Conservation (phyloP, 371 early-diverging fungal genomes). For the Saksenaea oblongispora region DNA sequence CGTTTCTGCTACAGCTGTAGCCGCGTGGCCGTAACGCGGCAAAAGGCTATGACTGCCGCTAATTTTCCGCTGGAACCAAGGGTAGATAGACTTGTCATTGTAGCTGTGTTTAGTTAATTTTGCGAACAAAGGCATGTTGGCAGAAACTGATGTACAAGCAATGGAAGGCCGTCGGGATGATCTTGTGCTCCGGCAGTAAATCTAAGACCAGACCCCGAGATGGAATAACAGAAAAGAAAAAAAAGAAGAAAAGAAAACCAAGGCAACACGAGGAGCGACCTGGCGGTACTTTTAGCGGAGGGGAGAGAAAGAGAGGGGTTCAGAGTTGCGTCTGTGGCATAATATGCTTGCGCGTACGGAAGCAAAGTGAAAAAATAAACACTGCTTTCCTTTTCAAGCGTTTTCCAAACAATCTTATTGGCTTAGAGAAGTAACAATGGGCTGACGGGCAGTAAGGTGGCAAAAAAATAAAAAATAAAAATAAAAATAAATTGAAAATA, state of each 20-base stretch:
- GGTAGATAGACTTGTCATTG: constrained; percentile 3
- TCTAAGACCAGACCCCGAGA: background rate
- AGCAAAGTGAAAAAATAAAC: background rate
- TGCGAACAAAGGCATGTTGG: background rate
- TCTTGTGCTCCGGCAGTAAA: background rate
- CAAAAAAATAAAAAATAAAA: too few relatives aligned
- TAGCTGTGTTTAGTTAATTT: background rate
- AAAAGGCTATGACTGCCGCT: background rate
- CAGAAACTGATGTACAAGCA: background rate
- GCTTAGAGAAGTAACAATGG: background rate
- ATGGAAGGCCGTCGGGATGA: background rate
- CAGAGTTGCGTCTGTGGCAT: background rate
- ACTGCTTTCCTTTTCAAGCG: background rate
- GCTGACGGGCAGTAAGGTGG: background rate
- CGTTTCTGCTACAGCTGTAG: background rate
- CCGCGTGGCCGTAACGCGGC: background rate
- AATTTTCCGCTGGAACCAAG: constrained; percentile 1
- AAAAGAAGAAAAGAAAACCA: background rate
- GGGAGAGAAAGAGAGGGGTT: background rate
- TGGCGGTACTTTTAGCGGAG: constrained; percentile 2
- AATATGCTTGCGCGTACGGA: background rate
- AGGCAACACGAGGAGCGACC: background rate
- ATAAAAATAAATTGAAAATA: too few relatives aligned
- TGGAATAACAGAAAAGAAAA: background rate
- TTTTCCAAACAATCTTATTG: background rate